These are phyloP conservation scores for Cephalotrichum gorgonifer DNA, from an alignment of 2,329 filamentous ascomycete species.

Conservation along the genomic window DNA sequence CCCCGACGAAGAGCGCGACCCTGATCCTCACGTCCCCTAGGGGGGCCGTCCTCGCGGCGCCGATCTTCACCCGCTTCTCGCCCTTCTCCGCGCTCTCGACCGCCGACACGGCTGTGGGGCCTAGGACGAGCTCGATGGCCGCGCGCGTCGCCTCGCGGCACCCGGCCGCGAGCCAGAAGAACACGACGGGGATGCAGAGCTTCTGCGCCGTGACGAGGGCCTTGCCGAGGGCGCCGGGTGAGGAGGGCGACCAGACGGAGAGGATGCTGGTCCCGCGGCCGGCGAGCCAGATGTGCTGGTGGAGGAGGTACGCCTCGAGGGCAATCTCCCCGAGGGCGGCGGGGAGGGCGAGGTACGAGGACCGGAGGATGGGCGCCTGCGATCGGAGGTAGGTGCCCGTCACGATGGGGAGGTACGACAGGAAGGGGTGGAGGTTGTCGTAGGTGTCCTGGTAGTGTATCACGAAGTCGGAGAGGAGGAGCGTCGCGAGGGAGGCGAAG, in stretches of 20 bases:
- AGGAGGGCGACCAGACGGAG: neutral
- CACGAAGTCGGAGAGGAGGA: constrained; percentile 4
- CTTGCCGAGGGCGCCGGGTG: neutral
- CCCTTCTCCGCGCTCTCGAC: neutral
- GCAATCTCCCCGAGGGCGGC: constrained; percentile 38
- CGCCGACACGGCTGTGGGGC: neutral
- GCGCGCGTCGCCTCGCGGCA: neutral
- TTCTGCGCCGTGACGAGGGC: neutral
- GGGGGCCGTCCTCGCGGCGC: neutral
- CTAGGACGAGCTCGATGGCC: neutral
- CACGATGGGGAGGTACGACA: constrained; percentile 26
- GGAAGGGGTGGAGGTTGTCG: constrained; percentile 10
- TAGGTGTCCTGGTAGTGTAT: constrained; percentile 1
- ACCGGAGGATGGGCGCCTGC: constrained; percentile 10
- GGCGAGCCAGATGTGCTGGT: constrained; percentile 52
- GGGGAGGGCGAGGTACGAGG: constrained; percentile 5
- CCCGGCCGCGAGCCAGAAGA: constrained; percentile 1
- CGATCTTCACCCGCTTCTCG: neutral
- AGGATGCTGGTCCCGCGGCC: constrained; percentile 11
- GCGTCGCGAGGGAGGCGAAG: constrained; percentile 8
- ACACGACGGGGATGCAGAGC: neutral
- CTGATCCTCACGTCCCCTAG: neutral
- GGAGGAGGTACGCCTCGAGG: constrained; percentile 49
- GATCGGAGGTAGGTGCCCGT: constrained; percentile 43
- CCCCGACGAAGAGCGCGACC: neutral